Conservation (phyloP, 345 rosid species). For the Camelina hispida region DNA sequence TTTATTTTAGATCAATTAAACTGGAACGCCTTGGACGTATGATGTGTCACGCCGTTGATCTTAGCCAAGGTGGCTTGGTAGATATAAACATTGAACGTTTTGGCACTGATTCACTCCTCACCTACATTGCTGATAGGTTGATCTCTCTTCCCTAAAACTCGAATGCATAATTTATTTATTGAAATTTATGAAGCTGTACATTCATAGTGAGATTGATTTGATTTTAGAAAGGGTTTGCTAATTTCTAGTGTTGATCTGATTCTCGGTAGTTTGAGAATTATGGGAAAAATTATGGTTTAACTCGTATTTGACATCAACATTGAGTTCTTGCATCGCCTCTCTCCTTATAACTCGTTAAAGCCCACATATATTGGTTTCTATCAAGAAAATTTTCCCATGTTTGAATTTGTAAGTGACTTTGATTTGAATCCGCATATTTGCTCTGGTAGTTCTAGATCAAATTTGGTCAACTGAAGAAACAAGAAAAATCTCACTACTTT, state of each 20-base stretch:
- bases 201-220: neutral
- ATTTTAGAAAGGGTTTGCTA: neutral
- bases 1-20: neutral
- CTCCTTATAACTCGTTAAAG: no score
- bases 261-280: neutral
- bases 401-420: no score
- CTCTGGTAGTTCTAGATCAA: neutral
- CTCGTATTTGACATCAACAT: neutral
- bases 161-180: neutral
- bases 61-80: constrained; percentile 53
- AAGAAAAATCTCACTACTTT: no score
- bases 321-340: neutral
- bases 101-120: constrained; percentile 53
- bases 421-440: neutral
- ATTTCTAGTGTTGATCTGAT: neutral
- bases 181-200: neutral
- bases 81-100: constrained; percentile 45
- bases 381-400: no score
- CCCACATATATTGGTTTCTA: neutral
- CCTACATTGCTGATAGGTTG: constrained; percentile 53
- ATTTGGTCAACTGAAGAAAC: neutral
- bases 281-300: neutral
- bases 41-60: constrained; percentile 60
- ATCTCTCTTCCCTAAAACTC: neutral
- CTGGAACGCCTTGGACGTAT: neutral